Conservation (phyloP, 2,329 filamentous ascomycete species). For the Cadophora sp. region DNA sequence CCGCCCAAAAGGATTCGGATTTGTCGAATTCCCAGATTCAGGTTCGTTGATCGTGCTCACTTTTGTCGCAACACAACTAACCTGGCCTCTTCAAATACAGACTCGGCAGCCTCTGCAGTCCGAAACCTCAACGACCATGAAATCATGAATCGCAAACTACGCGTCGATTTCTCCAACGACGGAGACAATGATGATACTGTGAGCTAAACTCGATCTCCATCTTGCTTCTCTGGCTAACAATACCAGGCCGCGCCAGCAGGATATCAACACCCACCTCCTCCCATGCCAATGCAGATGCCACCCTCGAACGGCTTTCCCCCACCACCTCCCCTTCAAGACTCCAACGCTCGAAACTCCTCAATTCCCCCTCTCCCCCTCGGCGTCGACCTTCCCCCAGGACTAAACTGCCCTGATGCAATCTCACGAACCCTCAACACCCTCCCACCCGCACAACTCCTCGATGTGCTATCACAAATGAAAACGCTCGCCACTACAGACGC, state of each 20-base stretch:
- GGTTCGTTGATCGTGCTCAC: slow-evolving; percentile 55
- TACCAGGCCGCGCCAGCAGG: slow-evolving; percentile 42
- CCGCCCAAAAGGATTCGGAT: slow-evolving; percentile 94
- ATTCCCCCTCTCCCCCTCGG: slow-evolving; percentile 86
- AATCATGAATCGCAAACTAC: slow-evolving; percentile 90
- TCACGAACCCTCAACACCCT: slow-evolving; percentile 88
- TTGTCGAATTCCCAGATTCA: slow-evolving; percentile 92
- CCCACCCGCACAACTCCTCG: slow-evolving; percentile 86
- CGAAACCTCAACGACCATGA: slow-evolving; percentile 96
- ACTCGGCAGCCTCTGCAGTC: slow-evolving; percentile 89
- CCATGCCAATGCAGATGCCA: slow-evolving; percentile 35
- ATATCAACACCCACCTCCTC: slow-evolving; percentile 42
- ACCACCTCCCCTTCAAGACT: slow-evolving; percentile 39
- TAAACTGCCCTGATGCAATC: slow-evolving; percentile 89
- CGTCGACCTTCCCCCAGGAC: slow-evolving; percentile 80
- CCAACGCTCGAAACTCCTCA: slow-evolving; percentile 51
- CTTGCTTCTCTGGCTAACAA: slow-evolving; percentile 21
- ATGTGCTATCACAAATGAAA: slow-evolving; percentile 95
- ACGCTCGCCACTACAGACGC: slow-evolving; percentile 83
- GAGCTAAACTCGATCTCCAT: background rate
- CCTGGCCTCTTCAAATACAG: slow-evolving; percentile 46
- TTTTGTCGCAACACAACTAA: slow-evolving; percentile 22
- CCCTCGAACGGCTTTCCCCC: slow-evolving; percentile 32
- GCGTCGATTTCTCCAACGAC: slow-evolving; percentile 96
- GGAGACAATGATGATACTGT: slow-evolving; percentile 66